These are phyloP conservation scores for Ogataea paradorogensis DNA, from an alignment of 805 yeast species.

Conservation along the genomic window DNA sequence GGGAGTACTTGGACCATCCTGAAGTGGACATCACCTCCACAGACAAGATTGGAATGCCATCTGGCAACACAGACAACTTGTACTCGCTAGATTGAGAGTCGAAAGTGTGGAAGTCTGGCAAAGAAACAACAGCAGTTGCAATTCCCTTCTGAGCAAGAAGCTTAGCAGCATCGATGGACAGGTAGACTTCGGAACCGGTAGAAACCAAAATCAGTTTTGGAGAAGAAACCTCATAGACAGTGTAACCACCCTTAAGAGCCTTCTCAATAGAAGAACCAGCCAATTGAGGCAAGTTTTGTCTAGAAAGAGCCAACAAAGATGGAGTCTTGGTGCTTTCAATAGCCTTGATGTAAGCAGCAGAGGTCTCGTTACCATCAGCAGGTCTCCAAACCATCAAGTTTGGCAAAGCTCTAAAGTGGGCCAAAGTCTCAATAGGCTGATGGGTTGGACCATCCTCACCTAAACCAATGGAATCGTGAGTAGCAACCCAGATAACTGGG, in stretches of 20 bases:
- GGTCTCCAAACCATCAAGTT: slow-evolving; percentile 88
- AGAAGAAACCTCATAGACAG: slow-evolving; percentile 52
- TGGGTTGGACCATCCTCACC: slow-evolving; percentile 96
- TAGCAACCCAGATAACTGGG: slow-evolving; percentile 84
- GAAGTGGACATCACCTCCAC: slow-evolving; percentile 89
- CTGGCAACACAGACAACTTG: slow-evolving; percentile 85
- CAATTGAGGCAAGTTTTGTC: slow-evolving; percentile 91
- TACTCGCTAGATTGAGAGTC: slow-evolving; percentile 80
- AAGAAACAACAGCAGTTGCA: slow-evolving; percentile 79
- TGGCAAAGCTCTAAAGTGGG: slow-evolving; percentile 83
- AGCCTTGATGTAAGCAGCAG: slow-evolving; percentile 76
- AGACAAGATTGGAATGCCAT: slow-evolving; percentile 88
- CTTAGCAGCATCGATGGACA: slow-evolving; percentile 82
- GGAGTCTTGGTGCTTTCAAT: slow-evolving; percentile 63
- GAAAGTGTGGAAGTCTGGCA: slow-evolving; percentile 91
- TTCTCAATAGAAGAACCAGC: slow-evolving; percentile 89
- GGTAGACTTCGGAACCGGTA: slow-evolving; percentile 91
- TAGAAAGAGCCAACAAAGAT: slow-evolving; percentile 69
- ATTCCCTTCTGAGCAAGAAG: slow-evolving; percentile 60
- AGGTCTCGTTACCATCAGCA: slow-evolving; percentile 86
- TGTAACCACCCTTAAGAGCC: slow-evolving; percentile 95
- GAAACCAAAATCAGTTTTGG: slow-evolving; percentile 79
- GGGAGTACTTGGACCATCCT: slow-evolving; percentile 95
- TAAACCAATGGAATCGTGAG: slow-evolving; percentile 86
- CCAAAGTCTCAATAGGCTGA: slow-evolving; percentile 87